Conservation (phyloP, 2,329 filamentous ascomycete genomes). For the Trichoderma brevicompactum region DNA sequence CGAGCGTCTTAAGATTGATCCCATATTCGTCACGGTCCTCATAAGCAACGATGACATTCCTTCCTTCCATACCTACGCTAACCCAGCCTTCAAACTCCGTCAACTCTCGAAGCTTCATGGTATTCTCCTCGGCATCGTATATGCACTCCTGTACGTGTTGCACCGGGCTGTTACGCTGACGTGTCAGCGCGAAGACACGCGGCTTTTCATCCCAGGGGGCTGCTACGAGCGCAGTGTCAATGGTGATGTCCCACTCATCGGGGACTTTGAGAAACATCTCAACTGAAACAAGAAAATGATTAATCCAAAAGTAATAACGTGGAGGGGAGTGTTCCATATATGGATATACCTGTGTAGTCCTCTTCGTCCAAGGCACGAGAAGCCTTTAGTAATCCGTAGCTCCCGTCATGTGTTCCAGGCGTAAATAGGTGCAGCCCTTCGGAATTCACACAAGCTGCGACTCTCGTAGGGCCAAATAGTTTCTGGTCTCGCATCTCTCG, state of each 20-base stretch:
- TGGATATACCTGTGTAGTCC: not conserved
- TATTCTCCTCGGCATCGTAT: not conserved
- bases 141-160: not conserved
- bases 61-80: not conserved
- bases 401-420: not conserved
- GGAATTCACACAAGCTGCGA: not conserved
- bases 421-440: not conserved
- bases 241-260: not conserved
- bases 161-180: not conserved
- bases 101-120: not conserved
- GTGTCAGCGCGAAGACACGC: not conserved
- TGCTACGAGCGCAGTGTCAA: not conserved
- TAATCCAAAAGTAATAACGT: too few species aligned
- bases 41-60: not conserved
- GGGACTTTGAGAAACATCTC: not conserved
- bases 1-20: not conserved
- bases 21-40: not conserved
- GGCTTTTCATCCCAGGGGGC: not conserved
- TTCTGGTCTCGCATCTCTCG: not conserved
- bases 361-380: not conserved
- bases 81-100: not conserved
- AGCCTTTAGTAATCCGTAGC: not conserved
- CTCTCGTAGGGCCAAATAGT: too few species aligned
- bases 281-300: not conserved
- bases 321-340: too few species aligned